These are phyloP conservation scores for Moniliella sp. DNA, from an alignment of 1,284 basidiomycete species.

Conservation along the genomic window DNA sequence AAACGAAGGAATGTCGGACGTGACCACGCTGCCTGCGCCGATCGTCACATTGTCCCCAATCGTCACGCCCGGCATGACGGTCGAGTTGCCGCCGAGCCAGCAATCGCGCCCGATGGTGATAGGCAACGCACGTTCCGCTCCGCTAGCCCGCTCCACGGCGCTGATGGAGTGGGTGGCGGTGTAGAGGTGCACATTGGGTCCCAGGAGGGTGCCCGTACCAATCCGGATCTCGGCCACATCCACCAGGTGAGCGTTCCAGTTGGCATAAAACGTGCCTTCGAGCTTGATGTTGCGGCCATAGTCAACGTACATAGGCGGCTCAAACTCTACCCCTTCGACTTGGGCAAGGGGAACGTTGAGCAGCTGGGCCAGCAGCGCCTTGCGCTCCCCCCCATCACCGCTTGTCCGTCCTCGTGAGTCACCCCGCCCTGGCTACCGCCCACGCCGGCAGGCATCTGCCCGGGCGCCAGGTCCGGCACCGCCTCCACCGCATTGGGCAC, in stretches of 20 bases:
- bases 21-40: conserved; percentile 7
- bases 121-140: conserved; percentile 12
- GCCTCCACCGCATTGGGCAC: conserved; percentile 1
- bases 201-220: conserved; percentile 15
- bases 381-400: conserved; percentile 3
- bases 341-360: conserved; percentile 2
- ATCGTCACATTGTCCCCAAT: conserved; percentile 7
- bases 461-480: background rate
- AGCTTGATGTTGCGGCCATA: conserved; percentile 20
- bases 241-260: conserved; percentile 16
- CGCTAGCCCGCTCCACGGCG: conserved; percentile 10
- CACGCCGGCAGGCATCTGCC: conserved; percentile 1
- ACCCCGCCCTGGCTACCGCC: background rate
- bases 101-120: conserved; percentile 13
- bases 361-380: conserved; percentile 5
- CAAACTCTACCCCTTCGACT: conserved; percentile 4
- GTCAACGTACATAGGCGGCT: conserved; percentile 10
- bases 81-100: conserved; percentile 7
- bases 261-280: conserved; percentile 18
- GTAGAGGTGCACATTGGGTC: conserved; percentile 17
- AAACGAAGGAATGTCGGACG: conserved; percentile 5
- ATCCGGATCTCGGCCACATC: conserved; percentile 14
- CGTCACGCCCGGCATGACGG: conserved; percentile 3
- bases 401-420: no score
- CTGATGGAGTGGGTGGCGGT: conserved; percentile 13